Evolutionary conservation across 371 early-diverging fungal genomes (phyloP).

Genomic region (Smittium mucronatum): DNA sequence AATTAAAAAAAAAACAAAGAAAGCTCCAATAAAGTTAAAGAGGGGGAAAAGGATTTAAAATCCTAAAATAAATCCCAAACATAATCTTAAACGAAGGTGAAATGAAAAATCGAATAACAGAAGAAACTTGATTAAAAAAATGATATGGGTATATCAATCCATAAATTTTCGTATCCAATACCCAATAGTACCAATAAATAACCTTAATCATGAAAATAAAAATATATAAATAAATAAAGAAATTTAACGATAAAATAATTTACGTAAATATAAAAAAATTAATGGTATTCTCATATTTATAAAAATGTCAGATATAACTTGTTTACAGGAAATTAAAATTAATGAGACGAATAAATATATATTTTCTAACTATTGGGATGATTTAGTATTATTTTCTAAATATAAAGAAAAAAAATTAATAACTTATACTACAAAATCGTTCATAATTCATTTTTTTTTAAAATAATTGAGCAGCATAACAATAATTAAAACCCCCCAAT

Average conservation of each 20-base stretch:
- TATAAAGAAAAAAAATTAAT: not conserved
- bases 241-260: not conserved
- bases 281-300: not conserved
- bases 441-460: not conserved
- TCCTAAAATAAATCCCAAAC: too few relatives aligned
- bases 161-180: too few relatives aligned
- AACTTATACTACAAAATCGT: not conserved
- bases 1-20: too few relatives aligned
- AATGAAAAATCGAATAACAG: too few relatives aligned
- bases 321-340: slow-evolving; percentile 1
- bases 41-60: too few relatives aligned
- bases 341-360: not conserved
- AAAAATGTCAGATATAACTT: slow-evolving; percentile 3
- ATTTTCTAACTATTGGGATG: not conserved
- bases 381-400: not conserved
- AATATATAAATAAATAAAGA: not conserved
- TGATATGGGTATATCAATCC: too few relatives aligned
- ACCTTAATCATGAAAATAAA: too few relatives aligned
- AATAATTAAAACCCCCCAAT: not conserved
- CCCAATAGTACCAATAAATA: too few relatives aligned
- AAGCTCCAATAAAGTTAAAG: too few relatives aligned
- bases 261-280: not conserved
- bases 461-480: not conserved
- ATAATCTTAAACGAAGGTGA: too few relatives aligned
- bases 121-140: not conserved